Evolutionary conservation across 495 filamentous ascomycete genomes (phyloP).

Genomic region (Penicillium ochrochloron): DNA sequence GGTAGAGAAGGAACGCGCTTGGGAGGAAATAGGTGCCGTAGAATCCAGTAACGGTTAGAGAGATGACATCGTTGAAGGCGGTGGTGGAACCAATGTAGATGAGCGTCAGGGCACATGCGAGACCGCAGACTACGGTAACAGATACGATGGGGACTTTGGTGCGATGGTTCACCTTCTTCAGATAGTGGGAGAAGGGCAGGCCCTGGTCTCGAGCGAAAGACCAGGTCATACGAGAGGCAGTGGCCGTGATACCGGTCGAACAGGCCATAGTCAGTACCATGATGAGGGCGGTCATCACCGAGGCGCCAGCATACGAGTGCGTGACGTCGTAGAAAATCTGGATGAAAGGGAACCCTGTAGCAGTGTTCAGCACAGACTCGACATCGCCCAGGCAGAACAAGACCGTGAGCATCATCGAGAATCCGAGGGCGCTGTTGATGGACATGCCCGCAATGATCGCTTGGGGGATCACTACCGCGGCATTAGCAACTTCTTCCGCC

Average conservation of each 20-base stretch:
- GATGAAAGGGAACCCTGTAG: slow-evolving; percentile 54
- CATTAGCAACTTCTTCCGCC: slow-evolving; percentile 52
- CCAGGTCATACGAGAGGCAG: slow-evolving; percentile 58
- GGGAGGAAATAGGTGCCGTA: slow-evolving; percentile 50
- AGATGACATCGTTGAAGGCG: slow-evolving; percentile 54
- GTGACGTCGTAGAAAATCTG: slow-evolving; percentile 44
- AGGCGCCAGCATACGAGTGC: slow-evolving; percentile 24
- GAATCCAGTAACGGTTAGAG: slow-evolving; percentile 45
- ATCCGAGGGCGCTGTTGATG: slow-evolving; percentile 50
- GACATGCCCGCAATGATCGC: slow-evolving; percentile 48
- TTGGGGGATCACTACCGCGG: slow-evolving; percentile 46
- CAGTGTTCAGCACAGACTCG: slow-evolving; percentile 37
- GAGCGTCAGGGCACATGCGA: slow-evolving; percentile 49
- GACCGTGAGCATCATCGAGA: slow-evolving; percentile 46
- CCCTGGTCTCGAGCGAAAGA: slow-evolving; percentile 57
- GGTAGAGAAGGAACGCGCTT: slow-evolving; percentile 44
- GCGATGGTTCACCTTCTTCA: slow-evolving; percentile 36
- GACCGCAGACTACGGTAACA: slow-evolving; percentile 38
- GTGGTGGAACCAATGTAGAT: slow-evolving; percentile 54
- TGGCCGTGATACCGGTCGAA: slow-evolving; percentile 44
- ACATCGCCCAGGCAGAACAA: slow-evolving; percentile 51
- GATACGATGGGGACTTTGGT: slow-evolving; percentile 42
- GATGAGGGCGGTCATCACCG: slow-evolving; percentile 38
- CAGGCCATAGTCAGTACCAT: slow-evolving; percentile 41
- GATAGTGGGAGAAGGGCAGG: slow-evolving; percentile 44